A percentile compares a stretch with the other conserved stretches of the same genome.
Evolutionary conservation across 2,329 filamentous ascomycete genomes (phyloP).

Genomic region (Macrophomina phaseolina): DNA sequence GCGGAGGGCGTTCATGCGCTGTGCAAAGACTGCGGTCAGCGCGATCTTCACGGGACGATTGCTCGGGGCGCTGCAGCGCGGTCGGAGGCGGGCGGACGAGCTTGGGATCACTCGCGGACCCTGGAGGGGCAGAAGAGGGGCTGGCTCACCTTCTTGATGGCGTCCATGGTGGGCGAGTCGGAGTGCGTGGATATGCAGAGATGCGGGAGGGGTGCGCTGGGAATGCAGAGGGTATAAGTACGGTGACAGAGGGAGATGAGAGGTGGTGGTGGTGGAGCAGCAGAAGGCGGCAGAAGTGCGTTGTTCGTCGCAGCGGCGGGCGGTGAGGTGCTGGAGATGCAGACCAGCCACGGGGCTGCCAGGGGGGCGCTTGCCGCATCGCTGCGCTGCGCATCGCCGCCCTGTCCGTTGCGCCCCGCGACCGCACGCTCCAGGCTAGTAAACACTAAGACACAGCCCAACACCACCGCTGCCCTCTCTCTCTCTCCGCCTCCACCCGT

Average conservation of each 20-base stretch:
- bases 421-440: conserved; percentile 3
- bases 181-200: background rate
- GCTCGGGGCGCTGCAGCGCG: conserved; percentile 14
- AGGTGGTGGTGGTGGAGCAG: conserved; percentile 12
- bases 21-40: conserved; percentile 30
- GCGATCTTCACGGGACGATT: conserved; percentile 33
- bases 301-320: conserved; percentile 22
- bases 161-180: conserved; percentile 43
- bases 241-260: conserved; percentile 15
- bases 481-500: conserved; percentile 37
- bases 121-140: conserved; percentile 34
- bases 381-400: background rate
- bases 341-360: conserved; percentile 3
- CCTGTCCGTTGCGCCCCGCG: conserved; percentile 4
- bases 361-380: conserved; percentile 10
- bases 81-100: conserved; percentile 11
- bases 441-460: conserved; percentile 25
- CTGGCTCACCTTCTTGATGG: conserved; percentile 49
- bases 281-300: conserved; percentile 25
- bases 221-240: background rate
- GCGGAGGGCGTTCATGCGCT: conserved; percentile 97
- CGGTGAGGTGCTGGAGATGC: conserved; percentile 18
- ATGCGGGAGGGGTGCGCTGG: background rate
- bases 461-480: conserved; percentile 28
- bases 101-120: conserved; percentile 21